phyloP scores from a whole-genome alignment of 1,284 basidiomycete genomes.

The Phellinidium pouzarii region DNA sequence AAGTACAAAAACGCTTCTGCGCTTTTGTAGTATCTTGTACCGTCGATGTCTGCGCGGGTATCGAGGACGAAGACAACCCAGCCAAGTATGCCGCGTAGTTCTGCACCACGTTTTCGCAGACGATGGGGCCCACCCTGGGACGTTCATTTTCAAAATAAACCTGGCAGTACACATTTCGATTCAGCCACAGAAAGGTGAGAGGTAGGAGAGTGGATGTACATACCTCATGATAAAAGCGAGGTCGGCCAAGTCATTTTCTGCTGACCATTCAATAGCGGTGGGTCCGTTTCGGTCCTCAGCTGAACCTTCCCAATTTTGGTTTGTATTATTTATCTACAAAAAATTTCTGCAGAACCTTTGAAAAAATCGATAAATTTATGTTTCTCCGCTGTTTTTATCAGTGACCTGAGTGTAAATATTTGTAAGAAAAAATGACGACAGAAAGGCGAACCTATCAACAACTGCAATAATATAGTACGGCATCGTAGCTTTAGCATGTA shows the following conservation, averaged over 20 bases:
- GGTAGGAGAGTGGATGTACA: background rate
- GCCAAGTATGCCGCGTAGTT: constrained; percentile 40
- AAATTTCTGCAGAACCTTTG: background rate
- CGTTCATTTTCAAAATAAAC: constrained; percentile 19
- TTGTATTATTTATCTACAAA: background rate
- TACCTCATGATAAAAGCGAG: constrained; percentile 9
- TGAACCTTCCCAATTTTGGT: constrained; percentile 24
- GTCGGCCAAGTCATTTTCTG: background rate
- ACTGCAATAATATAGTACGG: no score
- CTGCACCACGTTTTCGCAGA: constrained; percentile 45
- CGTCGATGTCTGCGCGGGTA: constrained; percentile 47
- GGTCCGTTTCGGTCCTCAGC: constrained; percentile 8
- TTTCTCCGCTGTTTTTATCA: background rate
- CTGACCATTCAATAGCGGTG: constrained; percentile 17
- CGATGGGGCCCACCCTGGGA: constrained; percentile 34
- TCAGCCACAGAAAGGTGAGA: background rate
- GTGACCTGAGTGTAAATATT: background rate
- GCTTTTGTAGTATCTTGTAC: constrained; percentile 49
- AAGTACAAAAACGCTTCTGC: constrained; percentile 51
- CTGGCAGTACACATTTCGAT: background rate
- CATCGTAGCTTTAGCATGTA: no score
- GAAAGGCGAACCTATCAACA: background rate
- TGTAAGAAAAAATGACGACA: background rate
- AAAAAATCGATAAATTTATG: background rate
- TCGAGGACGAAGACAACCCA: constrained; percentile 46